Conservation (phyloP, 257 asterid species). For the Forsythia viridissima region DNA sequence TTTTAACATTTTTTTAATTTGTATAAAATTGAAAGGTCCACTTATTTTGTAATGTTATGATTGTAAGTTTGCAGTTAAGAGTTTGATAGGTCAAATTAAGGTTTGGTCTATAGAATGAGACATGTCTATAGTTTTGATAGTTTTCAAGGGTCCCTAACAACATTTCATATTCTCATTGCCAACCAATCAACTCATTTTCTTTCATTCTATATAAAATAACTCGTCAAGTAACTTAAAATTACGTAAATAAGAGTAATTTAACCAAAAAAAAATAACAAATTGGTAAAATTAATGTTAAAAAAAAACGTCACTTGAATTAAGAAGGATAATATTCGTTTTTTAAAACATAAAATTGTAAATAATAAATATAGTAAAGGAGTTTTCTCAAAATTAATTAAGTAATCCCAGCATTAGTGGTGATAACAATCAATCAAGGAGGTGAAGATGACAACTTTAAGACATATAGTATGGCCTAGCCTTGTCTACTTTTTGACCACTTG, state of each 20-base stretch:
- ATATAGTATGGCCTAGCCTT: conserved; percentile 30
- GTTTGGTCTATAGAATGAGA: conserved; percentile 27
- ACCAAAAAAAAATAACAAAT: too few relatives aligned
- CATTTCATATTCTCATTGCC: conserved; percentile 33
- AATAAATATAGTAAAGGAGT: too few relatives aligned
- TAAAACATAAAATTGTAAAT: too few relatives aligned
- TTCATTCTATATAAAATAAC: conserved; percentile 5
- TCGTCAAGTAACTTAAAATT: too few relatives aligned
- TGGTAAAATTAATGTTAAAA: too few relatives aligned
- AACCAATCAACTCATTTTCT: conserved; percentile 26
- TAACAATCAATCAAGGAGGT: conserved; percentile 3
- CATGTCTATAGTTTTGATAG: conserved; percentile 24
- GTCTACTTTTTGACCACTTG: conserved; percentile 41
- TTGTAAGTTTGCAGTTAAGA: conserved; percentile 31
- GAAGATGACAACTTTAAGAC: conserved; percentile 30
- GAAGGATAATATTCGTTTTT: background rate
- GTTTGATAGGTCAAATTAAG: conserved; percentile 23
- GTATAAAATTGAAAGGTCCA: conserved; percentile 23
- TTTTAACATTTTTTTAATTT: too few relatives aligned
- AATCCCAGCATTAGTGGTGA: background rate
- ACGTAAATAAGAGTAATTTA: too few relatives aligned
- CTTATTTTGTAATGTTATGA: conserved; percentile 29
- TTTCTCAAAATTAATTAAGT: background rate
- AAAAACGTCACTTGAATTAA: background rate
- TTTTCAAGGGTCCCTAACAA: conserved; percentile 20